These are phyloP conservation scores for Monilinia polystroma DNA, from an alignment of 2,329 filamentous ascomycete genomes.

Conservation along the genomic window DNA sequence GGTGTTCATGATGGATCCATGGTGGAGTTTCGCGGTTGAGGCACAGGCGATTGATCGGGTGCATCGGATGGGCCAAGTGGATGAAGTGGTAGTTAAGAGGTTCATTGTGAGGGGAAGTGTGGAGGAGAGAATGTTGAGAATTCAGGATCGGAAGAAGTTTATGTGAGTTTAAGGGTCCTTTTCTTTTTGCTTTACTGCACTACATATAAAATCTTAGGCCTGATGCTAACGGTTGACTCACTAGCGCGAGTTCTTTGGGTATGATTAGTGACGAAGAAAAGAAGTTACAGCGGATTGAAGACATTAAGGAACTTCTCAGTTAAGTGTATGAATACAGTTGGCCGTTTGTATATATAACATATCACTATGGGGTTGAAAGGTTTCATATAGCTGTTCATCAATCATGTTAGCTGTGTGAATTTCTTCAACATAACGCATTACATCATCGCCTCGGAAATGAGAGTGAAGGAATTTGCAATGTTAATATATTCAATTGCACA, in stretches of 20 bases:
- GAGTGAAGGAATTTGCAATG: neutral
- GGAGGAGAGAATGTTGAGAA: constrained; percentile 88
- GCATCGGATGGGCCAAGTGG: constrained; percentile 91
- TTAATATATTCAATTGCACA: neutral
- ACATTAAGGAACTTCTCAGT: constrained; percentile 74
- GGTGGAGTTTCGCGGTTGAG: constrained; percentile 98
- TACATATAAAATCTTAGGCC: too few relatives aligned
- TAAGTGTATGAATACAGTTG: neutral
- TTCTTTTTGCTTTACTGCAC: neutral
- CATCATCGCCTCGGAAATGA: neutral
- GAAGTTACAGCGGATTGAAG: constrained; percentile 83
- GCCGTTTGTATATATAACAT: neutral
- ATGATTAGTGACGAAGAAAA: constrained; percentile 97
- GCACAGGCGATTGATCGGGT: constrained; percentile 97
- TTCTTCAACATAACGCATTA: neutral
- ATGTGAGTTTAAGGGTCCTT: constrained; percentile 59
- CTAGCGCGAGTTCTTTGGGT: constrained; percentile 85
- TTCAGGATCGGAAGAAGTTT: constrained; percentile 96
- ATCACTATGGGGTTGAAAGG: neutral
- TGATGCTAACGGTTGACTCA: neutral
- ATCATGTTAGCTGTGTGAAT: neutral
- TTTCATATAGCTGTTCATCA: neutral
- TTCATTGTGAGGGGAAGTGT: constrained; percentile 91
- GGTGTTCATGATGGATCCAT: constrained; percentile 99
- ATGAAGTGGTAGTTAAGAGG: constrained; percentile 79